A percentile compares a stretch with the other conserved stretches of the same genome.
Conservation (phyloP, 2,329 filamentous ascomycete genomes). For the Trichoderma sp. region DNA sequence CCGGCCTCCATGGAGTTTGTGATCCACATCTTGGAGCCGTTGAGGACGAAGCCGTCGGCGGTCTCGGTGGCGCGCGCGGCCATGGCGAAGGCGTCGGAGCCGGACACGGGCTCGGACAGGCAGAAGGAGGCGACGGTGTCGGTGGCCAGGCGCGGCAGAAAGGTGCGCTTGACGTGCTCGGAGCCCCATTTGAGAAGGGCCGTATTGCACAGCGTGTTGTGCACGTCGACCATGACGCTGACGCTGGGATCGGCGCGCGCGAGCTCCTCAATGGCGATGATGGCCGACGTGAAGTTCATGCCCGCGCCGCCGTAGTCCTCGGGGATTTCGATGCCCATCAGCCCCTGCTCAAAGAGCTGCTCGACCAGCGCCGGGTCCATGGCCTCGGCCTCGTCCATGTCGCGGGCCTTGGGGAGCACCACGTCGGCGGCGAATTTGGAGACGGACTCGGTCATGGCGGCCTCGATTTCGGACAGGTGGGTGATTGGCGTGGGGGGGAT, state of each 20-base stretch:
- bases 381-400: conserved; percentile 94
- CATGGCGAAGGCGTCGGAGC: conserved; percentile 93
- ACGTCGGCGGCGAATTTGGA: conserved; percentile 88
- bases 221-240: conserved; percentile 92
- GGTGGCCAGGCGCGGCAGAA: conserved; percentile 86
- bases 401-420: conserved; percentile 85
- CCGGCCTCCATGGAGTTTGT: conserved; percentile 93
- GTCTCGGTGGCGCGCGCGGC: conserved; percentile 88
- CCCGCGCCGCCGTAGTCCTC: conserved; percentile 95
- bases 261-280: conserved; percentile 95
- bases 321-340: conserved; percentile 97
- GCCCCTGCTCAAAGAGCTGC: conserved; percentile 92
- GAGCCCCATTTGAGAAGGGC: conserved; percentile 84
- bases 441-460: conserved; percentile 85
- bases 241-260: conserved; percentile 93
- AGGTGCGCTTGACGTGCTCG: conserved; percentile 76
- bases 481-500: conserved; percentile 90
- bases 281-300: conserved; percentile 98
- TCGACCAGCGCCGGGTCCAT: conserved; percentile 91
- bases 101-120: conserved; percentile 87
- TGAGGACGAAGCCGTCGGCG: conserved; percentile 79
- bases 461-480: conserved; percentile 86
- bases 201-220: conserved; percentile 97
- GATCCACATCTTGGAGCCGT: conserved; percentile 99
- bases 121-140: conserved; percentile 91